Evolutionary conservation across 2,329 filamentous ascomycete genomes (phyloP).

Genomic region (Colletotrichum coccodes): DNA sequence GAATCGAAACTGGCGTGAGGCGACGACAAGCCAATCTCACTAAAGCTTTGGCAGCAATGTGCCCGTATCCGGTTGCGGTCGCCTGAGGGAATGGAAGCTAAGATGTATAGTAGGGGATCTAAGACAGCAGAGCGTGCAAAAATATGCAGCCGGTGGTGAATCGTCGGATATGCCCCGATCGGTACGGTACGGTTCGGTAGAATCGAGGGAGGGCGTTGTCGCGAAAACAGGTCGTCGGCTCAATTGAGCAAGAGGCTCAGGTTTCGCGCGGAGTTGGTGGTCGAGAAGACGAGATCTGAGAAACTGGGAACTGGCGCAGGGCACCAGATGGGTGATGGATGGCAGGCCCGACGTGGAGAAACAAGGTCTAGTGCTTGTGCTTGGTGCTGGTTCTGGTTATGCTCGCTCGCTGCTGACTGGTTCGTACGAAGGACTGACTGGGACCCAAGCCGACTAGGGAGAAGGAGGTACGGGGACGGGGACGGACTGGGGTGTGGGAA

Average conservation of each 20-base stretch:
- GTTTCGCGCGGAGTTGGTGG: slow-evolving; percentile 20
- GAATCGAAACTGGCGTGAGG: slow-evolving; percentile 5
- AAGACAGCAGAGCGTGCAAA: slow-evolving; percentile 23
- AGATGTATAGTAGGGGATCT: slow-evolving; percentile 11
- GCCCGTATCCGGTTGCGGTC: slow-evolving; percentile 31
- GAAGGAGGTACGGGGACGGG: slow-evolving; percentile 21
- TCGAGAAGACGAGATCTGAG: slow-evolving; percentile 29
- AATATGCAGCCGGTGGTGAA: slow-evolving; percentile 13
- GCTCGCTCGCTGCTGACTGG: not conserved
- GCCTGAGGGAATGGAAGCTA: slow-evolving; percentile 25
- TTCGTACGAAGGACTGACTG: slow-evolving; percentile 1
- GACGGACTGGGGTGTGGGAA: slow-evolving; percentile 14
- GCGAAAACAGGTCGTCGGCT: slow-evolving; percentile 2
- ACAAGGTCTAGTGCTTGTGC: slow-evolving; percentile 9
- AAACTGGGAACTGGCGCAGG: slow-evolving; percentile 28
- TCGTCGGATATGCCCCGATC: slow-evolving; percentile 21
- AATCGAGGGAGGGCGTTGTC: slow-evolving; percentile 7
- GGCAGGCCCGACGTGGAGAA: slow-evolving; percentile 16
- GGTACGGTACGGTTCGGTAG: not conserved
- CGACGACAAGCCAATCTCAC: slow-evolving; percentile 20
- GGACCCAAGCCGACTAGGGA: slow-evolving; percentile 24
- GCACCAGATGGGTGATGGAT: slow-evolving; percentile 23
- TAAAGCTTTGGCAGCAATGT: slow-evolving; percentile 29
- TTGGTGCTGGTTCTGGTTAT: slow-evolving; percentile 6
- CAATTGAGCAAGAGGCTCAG: slow-evolving; percentile 18